Evolutionary conservation across 208 protist species (phyloP).

Genomic region (Crithidia expoeki): DNA sequence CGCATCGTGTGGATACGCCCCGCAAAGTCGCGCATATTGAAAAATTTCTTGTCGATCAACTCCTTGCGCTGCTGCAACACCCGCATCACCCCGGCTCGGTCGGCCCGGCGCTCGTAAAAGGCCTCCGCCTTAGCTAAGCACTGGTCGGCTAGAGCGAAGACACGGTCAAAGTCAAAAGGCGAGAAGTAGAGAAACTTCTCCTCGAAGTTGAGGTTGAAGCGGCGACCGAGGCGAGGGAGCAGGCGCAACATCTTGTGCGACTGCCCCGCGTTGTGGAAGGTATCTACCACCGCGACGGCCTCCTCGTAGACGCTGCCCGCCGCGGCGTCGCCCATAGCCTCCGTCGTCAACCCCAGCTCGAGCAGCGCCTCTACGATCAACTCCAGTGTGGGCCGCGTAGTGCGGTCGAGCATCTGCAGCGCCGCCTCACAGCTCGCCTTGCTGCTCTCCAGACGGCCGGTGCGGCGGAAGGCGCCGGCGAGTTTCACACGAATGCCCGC

Average conservation of each 20-base stretch:
- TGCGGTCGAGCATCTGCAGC: conserved; percentile 69
- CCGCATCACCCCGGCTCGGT: conserved; percentile 66
- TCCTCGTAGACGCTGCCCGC: conserved; percentile 80
- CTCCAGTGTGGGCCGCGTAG: conserved; percentile 62
- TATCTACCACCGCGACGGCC: conserved; percentile 63
- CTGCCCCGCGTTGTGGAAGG: conserved; percentile 80
- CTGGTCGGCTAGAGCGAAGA: conserved; percentile 84
- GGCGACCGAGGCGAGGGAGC: conserved; percentile 77
- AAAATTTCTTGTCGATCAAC: conserved; percentile 89
- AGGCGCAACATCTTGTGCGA: conserved; percentile 89
- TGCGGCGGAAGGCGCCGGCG: conserved; percentile 77
- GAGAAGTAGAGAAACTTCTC: conserved; percentile 92
- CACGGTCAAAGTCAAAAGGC: conserved; percentile 89
- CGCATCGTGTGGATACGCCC: conserved; percentile 91
- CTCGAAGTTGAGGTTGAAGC: conserved; percentile 88
- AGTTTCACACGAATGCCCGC: conserved; percentile 83
- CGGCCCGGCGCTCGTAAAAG: conserved; percentile 45
- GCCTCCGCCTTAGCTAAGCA: conserved; percentile 76
- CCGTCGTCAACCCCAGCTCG: conserved; percentile 78
- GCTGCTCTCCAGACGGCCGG: conserved; percentile 68
- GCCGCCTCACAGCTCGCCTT: conserved; percentile 61
- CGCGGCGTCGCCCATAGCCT: conserved; percentile 44
- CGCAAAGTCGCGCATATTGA: conserved; percentile 91
- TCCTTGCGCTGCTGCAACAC: conserved; percentile 81
- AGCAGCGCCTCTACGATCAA: conserved; percentile 84